Conservation (phyloP, 306 rosid genomes). For the Arachis stenosperma region DNA sequence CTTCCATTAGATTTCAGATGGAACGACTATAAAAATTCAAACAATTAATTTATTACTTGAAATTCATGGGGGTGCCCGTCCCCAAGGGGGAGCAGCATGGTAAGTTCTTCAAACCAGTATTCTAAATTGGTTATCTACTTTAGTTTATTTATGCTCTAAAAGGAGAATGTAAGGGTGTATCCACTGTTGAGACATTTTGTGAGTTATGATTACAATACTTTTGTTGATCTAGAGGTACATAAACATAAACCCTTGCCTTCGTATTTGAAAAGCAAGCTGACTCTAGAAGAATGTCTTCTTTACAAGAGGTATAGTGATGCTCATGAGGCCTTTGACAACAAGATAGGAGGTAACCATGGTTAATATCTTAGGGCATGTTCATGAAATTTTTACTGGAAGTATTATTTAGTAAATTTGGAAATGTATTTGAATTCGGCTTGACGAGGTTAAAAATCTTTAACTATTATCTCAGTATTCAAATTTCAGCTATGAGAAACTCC, state of each 20-base stretch:
- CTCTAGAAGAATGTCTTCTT: neutral
- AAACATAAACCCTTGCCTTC: neutral
- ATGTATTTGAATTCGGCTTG: no score
- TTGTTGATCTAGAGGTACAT: neutral
- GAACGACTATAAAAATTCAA: conserved; percentile 87
- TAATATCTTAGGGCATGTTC: no score
- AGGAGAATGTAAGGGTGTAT: no score
- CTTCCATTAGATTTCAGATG: conserved; percentile 86
- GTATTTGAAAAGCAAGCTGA: no score
- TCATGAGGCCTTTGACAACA: neutral
- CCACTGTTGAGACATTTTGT: no score
- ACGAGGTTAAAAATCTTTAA: no score
- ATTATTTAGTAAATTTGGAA: no score
- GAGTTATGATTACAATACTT: no score
- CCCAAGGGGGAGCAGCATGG: conserved; percentile 83
- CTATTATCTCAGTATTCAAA: no score
- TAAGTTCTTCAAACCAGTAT: conserved; percentile 44
- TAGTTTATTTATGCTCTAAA: conserved; percentile 25
- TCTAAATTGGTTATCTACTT: conserved; percentile 23
- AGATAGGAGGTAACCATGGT: conserved; percentile 2
- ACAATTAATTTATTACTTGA: conserved; percentile 88
- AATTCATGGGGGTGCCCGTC: conserved; percentile 76
- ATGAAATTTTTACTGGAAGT: no score
- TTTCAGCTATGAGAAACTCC: neutral
- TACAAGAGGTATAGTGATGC: no score